Percentiles rank a stretch among this genome's conserved stretches.
Conservation (phyloP, 176 grass and related monocot genomes). For the Zea mays region Zm-B73-REFERENCE-NAM-5.0 NC_050098.1:65120501-65121000, state of each 20-base stretch:
- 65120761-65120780: slow-evolving; percentile 79
- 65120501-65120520: background rate
- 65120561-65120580: slow-evolving; percentile 5
- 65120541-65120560: background rate
- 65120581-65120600: background rate
- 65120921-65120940: too few relatives aligned
- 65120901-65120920: background rate
- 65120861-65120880: slow-evolving; percentile 93
- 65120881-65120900: slow-evolving; percentile 28
- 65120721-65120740: slow-evolving; percentile 20
- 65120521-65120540: background rate
- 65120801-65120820: slow-evolving; percentile 87
- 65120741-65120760: slow-evolving; percentile 42
- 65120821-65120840: slow-evolving; percentile 79
- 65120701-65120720: slow-evolving; percentile 23
- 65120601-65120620: background rate
- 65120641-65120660: slow-evolving; percentile 6
- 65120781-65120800: slow-evolving; percentile 89
- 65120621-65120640: slow-evolving; percentile 22
- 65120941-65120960: background rate
- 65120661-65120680: slow-evolving; percentile 16
- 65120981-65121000: slow-evolving; percentile 1
- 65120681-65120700: slow-evolving; percentile 8
- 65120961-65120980: background rate
- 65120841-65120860: slow-evolving; percentile 82